These are phyloP conservation scores for Debaryomyces coudertii DNA, from an alignment of 1,139 yeast genomes.

Conservation along the genomic window DNA sequence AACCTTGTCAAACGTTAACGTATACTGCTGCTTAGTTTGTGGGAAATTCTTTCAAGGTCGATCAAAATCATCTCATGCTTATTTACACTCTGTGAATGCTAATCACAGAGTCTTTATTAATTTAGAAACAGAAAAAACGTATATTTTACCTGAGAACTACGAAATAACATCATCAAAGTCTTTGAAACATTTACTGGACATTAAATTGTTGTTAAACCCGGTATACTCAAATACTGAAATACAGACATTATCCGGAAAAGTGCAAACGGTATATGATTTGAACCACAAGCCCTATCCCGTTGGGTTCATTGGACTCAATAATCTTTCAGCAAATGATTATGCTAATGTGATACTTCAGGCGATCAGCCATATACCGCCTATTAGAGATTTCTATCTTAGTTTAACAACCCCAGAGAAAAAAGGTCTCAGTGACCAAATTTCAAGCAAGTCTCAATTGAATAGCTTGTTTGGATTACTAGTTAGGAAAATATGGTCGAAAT, in stretches of 20 bases:
- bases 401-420: conserved; percentile 18
- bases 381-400: conserved; percentile 56
- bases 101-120: conserved; percentile 68
- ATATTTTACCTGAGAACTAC: conserved; percentile 63
- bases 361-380: conserved; percentile 53
- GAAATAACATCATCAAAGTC: conserved; percentile 34
- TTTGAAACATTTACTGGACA: conserved; percentile 48
- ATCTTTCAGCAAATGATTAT: conserved; percentile 50
- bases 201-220: conserved; percentile 58
- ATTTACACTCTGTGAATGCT: conserved; percentile 62
- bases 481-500: conserved; percentile 66
- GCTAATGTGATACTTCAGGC: conserved; percentile 61
- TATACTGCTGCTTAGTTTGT: conserved; percentile 74
- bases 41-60: conserved; percentile 78
- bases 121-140: conserved; percentile 50
- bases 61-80: conserved; percentile 64
- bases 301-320: conserved; percentile 70
- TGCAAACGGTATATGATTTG: conserved; percentile 38
- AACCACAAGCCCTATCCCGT: conserved; percentile 51
- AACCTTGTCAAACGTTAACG: conserved; percentile 59
- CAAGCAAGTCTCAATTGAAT: conserved; percentile 28
- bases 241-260: conserved; percentile 19
- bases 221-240: conserved; percentile 40
- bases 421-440: conserved; percentile 15
- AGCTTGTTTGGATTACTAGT: conserved; percentile 47